Evolutionary conservation across 495 filamentous ascomycete genomes (phyloP).

Genomic region (Neurospora cerealis): DNA sequence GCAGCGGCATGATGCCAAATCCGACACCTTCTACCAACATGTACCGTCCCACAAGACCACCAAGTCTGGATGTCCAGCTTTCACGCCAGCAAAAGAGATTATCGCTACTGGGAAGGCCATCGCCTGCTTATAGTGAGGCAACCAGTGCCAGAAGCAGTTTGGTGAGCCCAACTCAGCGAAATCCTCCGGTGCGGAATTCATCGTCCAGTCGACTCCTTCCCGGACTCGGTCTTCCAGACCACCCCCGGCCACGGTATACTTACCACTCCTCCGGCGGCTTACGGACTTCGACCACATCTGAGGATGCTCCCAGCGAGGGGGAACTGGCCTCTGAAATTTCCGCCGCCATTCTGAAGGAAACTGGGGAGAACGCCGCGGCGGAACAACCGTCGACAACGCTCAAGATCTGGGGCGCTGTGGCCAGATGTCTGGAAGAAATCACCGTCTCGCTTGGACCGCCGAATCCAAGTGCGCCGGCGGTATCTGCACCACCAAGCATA

Average conservation of each 20-base stretch:
- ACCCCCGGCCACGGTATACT: neutral
- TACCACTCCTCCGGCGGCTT: neutral
- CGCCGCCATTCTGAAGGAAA: neutral
- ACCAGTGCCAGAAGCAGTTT: neutral
- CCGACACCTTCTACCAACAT: neutral
- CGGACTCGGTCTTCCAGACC: neutral
- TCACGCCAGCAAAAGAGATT: neutral
- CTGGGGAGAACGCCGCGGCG: neutral
- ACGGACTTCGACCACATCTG: neutral
- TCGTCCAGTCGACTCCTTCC: neutral
- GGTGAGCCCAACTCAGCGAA: neutral
- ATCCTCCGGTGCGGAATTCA: neutral
- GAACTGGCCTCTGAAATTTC: neutral
- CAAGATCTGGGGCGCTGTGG: constrained; percentile 2
- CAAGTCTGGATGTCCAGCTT: neutral
- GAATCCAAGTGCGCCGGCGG: neutral
- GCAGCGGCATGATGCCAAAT: neutral
- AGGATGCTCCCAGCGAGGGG: neutral
- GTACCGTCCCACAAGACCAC: neutral
- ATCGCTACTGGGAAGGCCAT: neutral
- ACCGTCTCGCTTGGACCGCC: neutral
- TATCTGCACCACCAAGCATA: neutral
- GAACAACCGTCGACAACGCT: neutral
- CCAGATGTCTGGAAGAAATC: constrained; percentile 3
- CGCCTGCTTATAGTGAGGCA: neutral